Percentiles rank a stretch among this genome's conserved stretches.
phyloP scores from a whole-genome alignment of 441 rosid genomes.

The Gossypium lobatum region DNA sequence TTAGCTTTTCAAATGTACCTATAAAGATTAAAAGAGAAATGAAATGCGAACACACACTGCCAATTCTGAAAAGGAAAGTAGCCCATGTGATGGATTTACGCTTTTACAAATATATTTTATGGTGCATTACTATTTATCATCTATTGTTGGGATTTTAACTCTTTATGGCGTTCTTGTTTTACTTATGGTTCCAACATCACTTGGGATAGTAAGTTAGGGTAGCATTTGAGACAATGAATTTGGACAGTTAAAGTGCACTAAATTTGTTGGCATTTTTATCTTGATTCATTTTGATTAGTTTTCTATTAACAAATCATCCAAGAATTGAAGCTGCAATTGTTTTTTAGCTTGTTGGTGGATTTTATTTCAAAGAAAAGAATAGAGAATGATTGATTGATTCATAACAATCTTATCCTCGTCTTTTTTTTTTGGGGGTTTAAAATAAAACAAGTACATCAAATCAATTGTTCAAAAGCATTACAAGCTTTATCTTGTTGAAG shows the following conservation, averaged over 20 bases:
- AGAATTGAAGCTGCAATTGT: background rate
- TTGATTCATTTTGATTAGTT: background rate
- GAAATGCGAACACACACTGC: background rate
- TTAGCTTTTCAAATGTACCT: background rate
- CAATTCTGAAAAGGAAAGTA: background rate
- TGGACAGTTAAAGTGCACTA: background rate
- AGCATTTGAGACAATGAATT: background rate
- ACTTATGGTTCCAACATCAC: background rate
- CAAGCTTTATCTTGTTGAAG: too few relatives aligned
- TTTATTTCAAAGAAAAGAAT: background rate
- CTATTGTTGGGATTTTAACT: background rate
- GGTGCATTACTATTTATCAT: background rate
- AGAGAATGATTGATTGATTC: background rate
- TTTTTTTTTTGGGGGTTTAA: too few relatives aligned
- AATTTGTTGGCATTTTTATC: background rate
- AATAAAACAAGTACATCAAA: too few relatives aligned
- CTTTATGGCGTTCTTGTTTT: too few relatives aligned
- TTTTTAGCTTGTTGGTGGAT: background rate
- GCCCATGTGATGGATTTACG: slow-evolving; percentile 1
- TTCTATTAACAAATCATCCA: background rate
- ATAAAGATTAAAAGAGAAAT: background rate
- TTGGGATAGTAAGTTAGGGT: background rate
- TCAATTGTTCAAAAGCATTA: too few relatives aligned
- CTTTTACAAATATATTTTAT: background rate
- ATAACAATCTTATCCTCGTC: too few relatives aligned